Evolutionary conservation across 169 alveolate species (phyloP), one percentile per base, ranked within the genome.

Genomic region (Plasmodium gaboni): DNA sequence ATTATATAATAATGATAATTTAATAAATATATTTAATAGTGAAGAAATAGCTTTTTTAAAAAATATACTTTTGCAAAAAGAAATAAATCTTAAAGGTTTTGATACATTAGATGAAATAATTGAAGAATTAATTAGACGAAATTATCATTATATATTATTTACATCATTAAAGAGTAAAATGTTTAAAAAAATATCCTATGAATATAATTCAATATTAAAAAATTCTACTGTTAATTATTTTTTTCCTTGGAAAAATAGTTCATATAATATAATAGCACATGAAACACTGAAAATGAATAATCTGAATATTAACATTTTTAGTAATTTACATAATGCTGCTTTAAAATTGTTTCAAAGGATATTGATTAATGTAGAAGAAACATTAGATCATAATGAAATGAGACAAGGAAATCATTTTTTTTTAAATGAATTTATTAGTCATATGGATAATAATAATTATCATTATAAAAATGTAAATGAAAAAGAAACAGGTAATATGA

Each of bases 1-100:
- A 19, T 2, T 86, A 17, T 86, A 86, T 53, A 86, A 59, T 51
- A 86, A 86, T 73, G 92, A 70, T 17, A 57, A 86, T 71, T 48
- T 86, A 70, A 61, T 86, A 57, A 72, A 86, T 53, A 69, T 86
- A 3, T 86, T 86, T 60, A 86, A 86, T 55, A 86, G 80, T 57
- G 92, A 86, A 86, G 92, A 86, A 44, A 38, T 86, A 24, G 86
- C 92, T 15, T 86, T 42, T 65, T 71, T 86, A 65, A 86, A 86
- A 71, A 72, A 86, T 60, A 60, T 61, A n/a, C 64, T 86, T 38
- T 65, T 86, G 22, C 78, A 86, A 65, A 72, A 51, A n/a, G 92
- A 86, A 7, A 61, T 72, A 26, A 53, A 83, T 17, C 69, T 83
- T 42, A 86, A 86, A 15, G 60, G 72, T 38, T 69, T 61, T 24